phyloP scores from a whole-genome alignment of 2,329 filamentous ascomycete species.

The Gremmenia infestans region DNA sequence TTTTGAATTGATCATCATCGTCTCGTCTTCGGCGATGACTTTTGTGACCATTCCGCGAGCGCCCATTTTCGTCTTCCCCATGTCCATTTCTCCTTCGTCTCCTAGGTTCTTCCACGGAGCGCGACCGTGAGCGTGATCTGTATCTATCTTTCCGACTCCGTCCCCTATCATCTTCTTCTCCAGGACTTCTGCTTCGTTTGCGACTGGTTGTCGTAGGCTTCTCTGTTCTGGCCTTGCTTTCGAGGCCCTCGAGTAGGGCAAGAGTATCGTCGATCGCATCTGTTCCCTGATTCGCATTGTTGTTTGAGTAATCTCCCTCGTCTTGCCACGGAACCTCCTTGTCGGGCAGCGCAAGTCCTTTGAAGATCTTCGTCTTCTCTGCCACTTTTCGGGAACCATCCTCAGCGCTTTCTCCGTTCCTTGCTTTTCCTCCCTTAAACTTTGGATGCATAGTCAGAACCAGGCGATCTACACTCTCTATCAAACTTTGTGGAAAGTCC shows the following conservation, averaged over 20 bases:
- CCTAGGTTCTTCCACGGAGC: conserved; percentile 39
- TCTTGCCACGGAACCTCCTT: conserved; percentile 54
- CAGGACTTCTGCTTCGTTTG: conserved; percentile 50
- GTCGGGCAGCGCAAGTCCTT: conserved; percentile 82
- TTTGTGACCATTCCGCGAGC: conserved; percentile 37
- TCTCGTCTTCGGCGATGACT: conserved; percentile 38
- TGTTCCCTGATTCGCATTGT: conserved; percentile 36
- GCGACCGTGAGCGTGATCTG: conserved; percentile 50
- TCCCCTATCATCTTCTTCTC: conserved; percentile 34
- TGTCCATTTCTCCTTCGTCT: conserved; percentile 43
- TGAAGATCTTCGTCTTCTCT: conserved; percentile 84
- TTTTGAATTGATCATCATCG: conserved; percentile 57
- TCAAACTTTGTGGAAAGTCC: conserved; percentile 77
- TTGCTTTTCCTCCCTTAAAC: conserved; percentile 59
- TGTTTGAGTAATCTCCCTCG: conserved; percentile 35
- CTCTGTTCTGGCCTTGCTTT: conserved; percentile 52
- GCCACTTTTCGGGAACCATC: conserved; percentile 45
- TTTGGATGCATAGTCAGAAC: conserved; percentile 88
- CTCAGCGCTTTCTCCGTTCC: conserved; percentile 33
- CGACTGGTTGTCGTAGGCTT: conserved; percentile 35
- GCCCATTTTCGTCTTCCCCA: conserved; percentile 55
- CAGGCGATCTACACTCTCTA: conserved; percentile 87
- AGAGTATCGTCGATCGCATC: conserved; percentile 90
- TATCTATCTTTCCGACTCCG: conserved; percentile 37
- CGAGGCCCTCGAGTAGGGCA: conserved; percentile 81